Base-by-base conservation (phyloP, 2,329 filamentous ascomycete genomes). In the Monilinia polystroma region DNA sequence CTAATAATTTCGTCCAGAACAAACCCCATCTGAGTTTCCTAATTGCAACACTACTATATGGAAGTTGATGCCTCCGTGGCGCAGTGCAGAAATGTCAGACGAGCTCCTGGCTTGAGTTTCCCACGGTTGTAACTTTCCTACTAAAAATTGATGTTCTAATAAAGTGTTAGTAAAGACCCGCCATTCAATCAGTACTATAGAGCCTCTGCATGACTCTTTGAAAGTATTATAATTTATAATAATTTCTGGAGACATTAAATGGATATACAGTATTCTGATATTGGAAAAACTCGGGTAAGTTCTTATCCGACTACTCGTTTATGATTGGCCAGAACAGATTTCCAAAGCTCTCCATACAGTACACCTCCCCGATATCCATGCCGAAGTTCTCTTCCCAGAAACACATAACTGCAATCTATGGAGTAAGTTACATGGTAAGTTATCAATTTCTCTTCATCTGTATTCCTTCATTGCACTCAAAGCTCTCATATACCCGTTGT, bases 21-120 rank as follows among this genome's bases (percentile, higher is more conserved):
- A 59, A 1, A 35, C 12, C 43, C 32, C 18, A 29, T 60, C 26
- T 20, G 32, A 3, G 3, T 51, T 51, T 26, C 63, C 45, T 49
- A 65, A 65, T 51, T 65, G 51, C 18, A 35, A 59, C 54, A n/a
- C 20, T n/a, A 35, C 41, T 8, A 26, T 11, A 10, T n/a, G 32
- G 26, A 7, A n/a, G 16, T 32, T 45, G 12, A 41, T 41, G 43
- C 29, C 38, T 20, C 47, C 7, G 64, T 47, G 64, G 55, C 64
- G 47, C 26, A 66, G 64, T n/a, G 43, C 47, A 38, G 49, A 62
- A 29, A 18, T 62, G 64, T 62, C 55, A 62, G 64, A 62, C 56
- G 20, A 58, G 23, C 26, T 56, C 52, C 47, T 54, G 23, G 51
- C 29, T 51, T 26, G 41, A 64, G 26, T 6, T 64, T 35, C 7